Evolutionary conservation across 177 flowering plant genomes (phyloP).

Genomic region (Vitis hybrid): DNA sequence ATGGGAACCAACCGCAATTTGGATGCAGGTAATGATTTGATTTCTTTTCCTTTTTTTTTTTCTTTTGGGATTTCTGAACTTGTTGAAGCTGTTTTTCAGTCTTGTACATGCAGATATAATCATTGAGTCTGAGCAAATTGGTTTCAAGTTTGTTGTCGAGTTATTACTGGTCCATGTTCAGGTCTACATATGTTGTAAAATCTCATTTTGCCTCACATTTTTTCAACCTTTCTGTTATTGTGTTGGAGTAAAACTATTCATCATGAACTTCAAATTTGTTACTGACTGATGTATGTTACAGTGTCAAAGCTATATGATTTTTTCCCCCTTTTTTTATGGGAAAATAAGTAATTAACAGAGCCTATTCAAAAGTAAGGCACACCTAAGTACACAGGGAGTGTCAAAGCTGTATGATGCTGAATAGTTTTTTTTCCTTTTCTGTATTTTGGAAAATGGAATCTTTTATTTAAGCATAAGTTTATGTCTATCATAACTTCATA

Average conservation of each 20-base stretch:
- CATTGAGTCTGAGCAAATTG: neutral
- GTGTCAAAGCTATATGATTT: too few species aligned
- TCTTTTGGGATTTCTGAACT: neutral
- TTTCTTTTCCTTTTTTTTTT: neutral
- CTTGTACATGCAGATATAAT: neutral
- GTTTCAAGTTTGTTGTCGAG: neutral
- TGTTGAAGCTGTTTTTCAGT: neutral
- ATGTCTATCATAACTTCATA: neutral
- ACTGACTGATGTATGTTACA: too few species aligned
- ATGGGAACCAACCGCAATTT: constrained; percentile 81
- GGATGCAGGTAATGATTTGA: constrained; percentile 51
- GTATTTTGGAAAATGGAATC: neutral
- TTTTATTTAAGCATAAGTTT: neutral
- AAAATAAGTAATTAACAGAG: too few species aligned
- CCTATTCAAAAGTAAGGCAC: too few species aligned
- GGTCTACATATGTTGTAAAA: too few species aligned
- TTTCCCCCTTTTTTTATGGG: too few species aligned
- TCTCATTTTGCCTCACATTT: too few species aligned
- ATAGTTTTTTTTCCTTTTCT: neutral
- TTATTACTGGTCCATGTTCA: too few species aligned
- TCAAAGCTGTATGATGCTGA: neutral
- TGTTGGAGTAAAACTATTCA: too few species aligned
- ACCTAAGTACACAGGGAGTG: too few species aligned
- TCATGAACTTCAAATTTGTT: too few species aligned
- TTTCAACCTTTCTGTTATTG: too few species aligned